phyloP scores from a whole-genome alignment of 164 flowering plant species.

The Chloranthus sessilifolius region DNA sequence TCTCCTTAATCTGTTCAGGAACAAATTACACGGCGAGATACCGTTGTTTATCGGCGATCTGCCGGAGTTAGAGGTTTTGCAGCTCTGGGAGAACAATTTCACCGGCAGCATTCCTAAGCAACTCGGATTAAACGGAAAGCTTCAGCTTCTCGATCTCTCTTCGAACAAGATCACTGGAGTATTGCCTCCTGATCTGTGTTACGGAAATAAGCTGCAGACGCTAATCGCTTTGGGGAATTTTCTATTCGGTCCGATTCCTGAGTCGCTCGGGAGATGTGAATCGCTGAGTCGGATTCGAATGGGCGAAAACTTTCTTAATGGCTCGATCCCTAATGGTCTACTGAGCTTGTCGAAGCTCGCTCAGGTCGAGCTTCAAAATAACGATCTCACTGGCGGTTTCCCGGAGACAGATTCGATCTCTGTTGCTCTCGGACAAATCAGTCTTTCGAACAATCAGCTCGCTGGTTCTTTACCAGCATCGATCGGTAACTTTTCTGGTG shows the following conservation, averaged over 20 bases:
- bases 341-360: slow-evolving; percentile 56
- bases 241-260: slow-evolving; percentile 81
- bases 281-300: slow-evolving; percentile 71
- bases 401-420: slow-evolving; percentile 44
- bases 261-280: slow-evolving; percentile 61
- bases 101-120: slow-evolving; percentile 71
- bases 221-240: slow-evolving; percentile 73
- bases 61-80: slow-evolving; percentile 78
- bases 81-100: slow-evolving; percentile 95
- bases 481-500: slow-evolving; percentile 76
- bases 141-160: slow-evolving; percentile 65
- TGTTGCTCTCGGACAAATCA: slow-evolving; percentile 65
- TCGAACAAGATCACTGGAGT: slow-evolving; percentile 82
- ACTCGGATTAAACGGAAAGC: slow-evolving; percentile 62
- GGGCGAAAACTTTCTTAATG: slow-evolving; percentile 86
- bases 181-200: slow-evolving; percentile 65
- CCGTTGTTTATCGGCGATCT: slow-evolving; percentile 79
- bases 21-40: slow-evolving; percentile 77
- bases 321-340: slow-evolving; percentile 79
- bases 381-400: slow-evolving; percentile 58
- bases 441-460: slow-evolving; percentile 77
- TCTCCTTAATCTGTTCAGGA: slow-evolving; percentile 75
- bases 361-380: slow-evolving; percentile 88
- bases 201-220: slow-evolving; percentile 61
- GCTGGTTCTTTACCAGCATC: slow-evolving; percentile 62